Conservation (phyloP, 768 basidiomycete species). For the Collybiopsis confluens region DNA sequence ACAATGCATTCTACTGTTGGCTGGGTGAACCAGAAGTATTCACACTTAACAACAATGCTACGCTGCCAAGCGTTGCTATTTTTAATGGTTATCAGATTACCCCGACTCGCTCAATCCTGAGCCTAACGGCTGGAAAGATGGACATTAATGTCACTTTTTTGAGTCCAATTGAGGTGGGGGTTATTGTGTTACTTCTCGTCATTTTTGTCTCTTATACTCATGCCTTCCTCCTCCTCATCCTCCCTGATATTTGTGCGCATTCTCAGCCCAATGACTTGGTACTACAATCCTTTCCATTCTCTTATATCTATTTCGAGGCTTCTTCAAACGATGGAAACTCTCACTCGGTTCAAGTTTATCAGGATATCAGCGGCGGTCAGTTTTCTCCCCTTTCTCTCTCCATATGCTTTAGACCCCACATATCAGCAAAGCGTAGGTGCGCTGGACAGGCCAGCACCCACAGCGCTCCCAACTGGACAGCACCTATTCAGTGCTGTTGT, state of each 20-base stretch:
- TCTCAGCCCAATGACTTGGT: slow-evolving; percentile 41
- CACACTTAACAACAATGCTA: slow-evolving; percentile 1
- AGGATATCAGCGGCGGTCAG: slow-evolving; percentile 35
- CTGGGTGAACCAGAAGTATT: neutral
- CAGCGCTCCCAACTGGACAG: too few relatives aligned
- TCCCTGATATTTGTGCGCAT: neutral
- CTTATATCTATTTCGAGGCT: slow-evolving; percentile 37
- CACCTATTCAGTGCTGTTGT: too few relatives aligned
- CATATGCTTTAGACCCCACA: too few relatives aligned
- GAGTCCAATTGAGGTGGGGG: slow-evolving; percentile 14
- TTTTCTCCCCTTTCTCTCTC: neutral
- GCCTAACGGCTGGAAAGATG: slow-evolving; percentile 10
- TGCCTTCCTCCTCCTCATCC: neutral
- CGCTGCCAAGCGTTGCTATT: neutral
- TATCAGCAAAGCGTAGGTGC: too few relatives aligned
- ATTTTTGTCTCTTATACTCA: neutral
- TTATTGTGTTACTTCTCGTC: too few relatives aligned
- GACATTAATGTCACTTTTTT: slow-evolving; percentile 12
- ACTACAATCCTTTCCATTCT: slow-evolving; percentile 51
- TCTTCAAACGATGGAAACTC: slow-evolving; percentile 30
- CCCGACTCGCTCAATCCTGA: slow-evolving; percentile 11
- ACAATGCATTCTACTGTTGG: slow-evolving; percentile 10
- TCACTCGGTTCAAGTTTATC: slow-evolving; percentile 41
- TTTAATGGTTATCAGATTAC: slow-evolving; percentile 10
- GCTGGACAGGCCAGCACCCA: too few relatives aligned